Conservation (phyloP, 2,329 filamentous ascomycete species). For the Ilyonectria robusta region DNA sequence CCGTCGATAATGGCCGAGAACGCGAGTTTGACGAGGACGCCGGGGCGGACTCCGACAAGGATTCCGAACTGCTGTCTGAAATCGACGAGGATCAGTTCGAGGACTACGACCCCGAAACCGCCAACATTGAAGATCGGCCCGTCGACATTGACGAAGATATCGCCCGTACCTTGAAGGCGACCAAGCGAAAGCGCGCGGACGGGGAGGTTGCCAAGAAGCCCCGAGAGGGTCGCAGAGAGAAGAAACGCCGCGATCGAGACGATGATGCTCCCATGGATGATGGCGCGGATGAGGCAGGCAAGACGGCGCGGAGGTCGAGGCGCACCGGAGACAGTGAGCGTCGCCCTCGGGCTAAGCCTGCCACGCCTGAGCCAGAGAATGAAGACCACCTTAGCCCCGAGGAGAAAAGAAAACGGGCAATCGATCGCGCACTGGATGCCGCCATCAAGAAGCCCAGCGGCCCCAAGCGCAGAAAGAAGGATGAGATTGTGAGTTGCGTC, state of each 20-base stretch:
- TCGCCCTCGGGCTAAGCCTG: constrained; percentile 60
- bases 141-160: constrained; percentile 78
- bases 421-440: constrained; percentile 90
- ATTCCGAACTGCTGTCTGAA: constrained; percentile 75
- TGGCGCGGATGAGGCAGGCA: constrained; percentile 58
- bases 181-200: constrained; percentile 75
- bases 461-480: constrained; percentile 82
- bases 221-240: constrained; percentile 79
- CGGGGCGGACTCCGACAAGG: constrained; percentile 65
- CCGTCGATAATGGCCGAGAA: constrained; percentile 59
- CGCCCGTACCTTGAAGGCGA: constrained; percentile 73
- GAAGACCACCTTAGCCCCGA: constrained; percentile 87
- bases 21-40: constrained; percentile 48
- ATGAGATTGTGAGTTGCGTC: constrained; percentile 80
- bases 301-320: constrained; percentile 63
- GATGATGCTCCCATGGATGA: constrained; percentile 65
- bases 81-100: constrained; percentile 79
- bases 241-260: constrained; percentile 68
- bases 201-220: constrained; percentile 80
- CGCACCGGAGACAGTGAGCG: constrained; percentile 63
- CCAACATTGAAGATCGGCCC: constrained; percentile 74
- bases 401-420: constrained; percentile 84
- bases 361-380: constrained; percentile 73
- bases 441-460: constrained; percentile 82
- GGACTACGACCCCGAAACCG: constrained; percentile 76